Conservation (phyloP, 23 red algal genomes). For the Chondrus crispus region DNA sequence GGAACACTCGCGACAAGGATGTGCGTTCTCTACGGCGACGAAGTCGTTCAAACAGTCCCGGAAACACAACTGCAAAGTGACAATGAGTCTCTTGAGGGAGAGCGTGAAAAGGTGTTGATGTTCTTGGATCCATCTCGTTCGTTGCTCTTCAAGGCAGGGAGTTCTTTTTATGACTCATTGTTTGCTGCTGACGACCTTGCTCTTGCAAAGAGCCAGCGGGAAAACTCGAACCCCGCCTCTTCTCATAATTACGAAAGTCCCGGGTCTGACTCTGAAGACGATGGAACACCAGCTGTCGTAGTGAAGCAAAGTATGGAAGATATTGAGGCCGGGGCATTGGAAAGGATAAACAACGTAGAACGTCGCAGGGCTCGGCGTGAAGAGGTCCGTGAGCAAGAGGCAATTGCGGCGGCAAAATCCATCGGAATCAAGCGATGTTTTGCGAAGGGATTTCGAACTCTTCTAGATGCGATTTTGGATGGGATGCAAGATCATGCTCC, state of each 20-base stretch:
- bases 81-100: background rate
- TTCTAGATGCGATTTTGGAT: constrained; percentile 46
- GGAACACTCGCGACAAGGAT: constrained; percentile 43
- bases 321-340: background rate
- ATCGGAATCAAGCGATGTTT: constrained; percentile 42
- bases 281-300: too few species aligned
- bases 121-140: constrained; percentile 28
- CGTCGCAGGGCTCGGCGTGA: background rate
- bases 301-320: background rate
- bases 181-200: constrained; percentile 33
- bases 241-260: too few species aligned
- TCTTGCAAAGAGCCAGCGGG: constrained; percentile 1
- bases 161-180: constrained; percentile 42
- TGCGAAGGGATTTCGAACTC: constrained; percentile 10
- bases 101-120: constrained; percentile 6
- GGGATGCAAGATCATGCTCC: constrained; percentile 53
- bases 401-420: background rate
- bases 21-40: constrained; percentile 35
- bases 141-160: background rate
- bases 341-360: background rate
- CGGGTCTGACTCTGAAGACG: too few species aligned
- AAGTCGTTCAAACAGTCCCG: constrained; percentile 4
- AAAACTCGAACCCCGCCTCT: background rate
- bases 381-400: constrained; percentile 11
- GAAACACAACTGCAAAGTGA: background rate